Evolutionary conservation across 108 stramenopile species (phyloP).

Genomic region (Skeletonema grethae): DNA sequence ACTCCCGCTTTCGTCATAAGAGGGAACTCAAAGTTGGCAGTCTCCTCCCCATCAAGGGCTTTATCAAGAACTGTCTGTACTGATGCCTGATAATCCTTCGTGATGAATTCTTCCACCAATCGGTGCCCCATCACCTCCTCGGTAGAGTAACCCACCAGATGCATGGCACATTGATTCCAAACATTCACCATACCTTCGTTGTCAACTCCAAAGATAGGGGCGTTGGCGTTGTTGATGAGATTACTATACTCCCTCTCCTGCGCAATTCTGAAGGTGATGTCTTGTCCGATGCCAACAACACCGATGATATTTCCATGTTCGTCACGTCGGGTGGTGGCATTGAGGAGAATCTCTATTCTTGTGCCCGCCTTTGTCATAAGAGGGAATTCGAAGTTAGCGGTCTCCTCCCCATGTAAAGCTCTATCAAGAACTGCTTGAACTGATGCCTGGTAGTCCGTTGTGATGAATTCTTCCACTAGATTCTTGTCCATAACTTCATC

Average conservation of each 20-base stretch:
- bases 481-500: conserved; percentile 54
- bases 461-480: conserved; percentile 48
- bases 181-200: conserved; percentile 36
- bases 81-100: conserved; percentile 27
- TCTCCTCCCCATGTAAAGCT: conserved; percentile 46
- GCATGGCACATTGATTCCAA: conserved; percentile 36
- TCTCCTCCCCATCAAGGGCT: conserved; percentile 45
- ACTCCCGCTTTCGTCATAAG: conserved; percentile 27
- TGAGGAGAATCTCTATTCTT: conserved; percentile 58
- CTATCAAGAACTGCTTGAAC: conserved; percentile 20
- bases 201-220: conserved; percentile 56
- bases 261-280: conserved; percentile 38
- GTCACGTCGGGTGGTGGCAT: conserved; percentile 75
- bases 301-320: conserved; percentile 65
- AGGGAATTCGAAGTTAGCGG: conserved; percentile 45
- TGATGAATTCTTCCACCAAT: conserved; percentile 47
- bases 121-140: conserved; percentile 36
- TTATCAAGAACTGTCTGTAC: conserved; percentile 52
- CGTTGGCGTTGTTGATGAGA: conserved; percentile 47
- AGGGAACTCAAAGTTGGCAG: conserved; percentile 56
- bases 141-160: neutral
- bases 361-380: conserved; percentile 58
- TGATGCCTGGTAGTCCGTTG: conserved; percentile 16
- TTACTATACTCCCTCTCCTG: conserved; percentile 43
- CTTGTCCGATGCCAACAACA: conserved; percentile 69